phyloP scores from a whole-genome alignment of 164 flowering plant genomes.

The Aristolochia californica region DNA sequence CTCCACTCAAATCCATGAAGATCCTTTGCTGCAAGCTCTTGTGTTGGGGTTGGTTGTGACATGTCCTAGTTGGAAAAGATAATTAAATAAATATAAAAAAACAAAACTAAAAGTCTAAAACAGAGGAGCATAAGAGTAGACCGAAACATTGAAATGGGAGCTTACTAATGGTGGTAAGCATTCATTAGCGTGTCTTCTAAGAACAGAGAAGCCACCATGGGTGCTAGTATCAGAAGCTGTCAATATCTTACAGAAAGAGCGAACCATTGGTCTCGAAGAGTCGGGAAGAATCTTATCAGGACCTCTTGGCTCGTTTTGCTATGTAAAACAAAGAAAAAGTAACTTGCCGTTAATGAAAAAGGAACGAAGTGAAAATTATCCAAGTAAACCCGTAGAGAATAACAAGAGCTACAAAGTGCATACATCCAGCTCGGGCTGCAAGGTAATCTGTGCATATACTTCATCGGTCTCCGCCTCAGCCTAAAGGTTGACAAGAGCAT shows the following conservation, averaged over 20 bases:
- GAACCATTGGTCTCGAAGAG: conserved; percentile 33
- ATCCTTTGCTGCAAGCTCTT: conserved; percentile 72
- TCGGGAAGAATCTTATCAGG: conserved; percentile 46
- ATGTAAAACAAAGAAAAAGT: background rate
- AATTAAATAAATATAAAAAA: background rate
- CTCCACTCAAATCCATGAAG: conserved; percentile 80
- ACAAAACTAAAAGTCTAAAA: background rate
- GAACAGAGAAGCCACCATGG: conserved; percentile 96
- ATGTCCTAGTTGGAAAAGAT: conserved; percentile 37
- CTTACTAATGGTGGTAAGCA: conserved; percentile 77
- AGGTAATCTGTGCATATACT: conserved; percentile 74
- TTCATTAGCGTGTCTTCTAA: conserved; percentile 83
- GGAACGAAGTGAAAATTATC: background rate
- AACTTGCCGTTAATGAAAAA: background rate
- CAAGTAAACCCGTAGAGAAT: background rate
- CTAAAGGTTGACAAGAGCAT: conserved; percentile 18
- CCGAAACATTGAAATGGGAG: background rate
- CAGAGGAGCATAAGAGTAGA: background rate
- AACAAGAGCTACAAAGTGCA: conserved; percentile 8
- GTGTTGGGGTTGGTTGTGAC: conserved; percentile 62
- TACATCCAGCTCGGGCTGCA: conserved; percentile 60
- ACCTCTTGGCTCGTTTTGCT: conserved; percentile 59
- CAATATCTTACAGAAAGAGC: conserved; percentile 75
- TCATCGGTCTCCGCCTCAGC: conserved; percentile 84
- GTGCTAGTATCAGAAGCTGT: conserved; percentile 97